These are phyloP conservation scores for Debaryomyces prosopidis DNA, from an alignment of 805 yeast genomes.

Conservation along the genomic window DNA sequence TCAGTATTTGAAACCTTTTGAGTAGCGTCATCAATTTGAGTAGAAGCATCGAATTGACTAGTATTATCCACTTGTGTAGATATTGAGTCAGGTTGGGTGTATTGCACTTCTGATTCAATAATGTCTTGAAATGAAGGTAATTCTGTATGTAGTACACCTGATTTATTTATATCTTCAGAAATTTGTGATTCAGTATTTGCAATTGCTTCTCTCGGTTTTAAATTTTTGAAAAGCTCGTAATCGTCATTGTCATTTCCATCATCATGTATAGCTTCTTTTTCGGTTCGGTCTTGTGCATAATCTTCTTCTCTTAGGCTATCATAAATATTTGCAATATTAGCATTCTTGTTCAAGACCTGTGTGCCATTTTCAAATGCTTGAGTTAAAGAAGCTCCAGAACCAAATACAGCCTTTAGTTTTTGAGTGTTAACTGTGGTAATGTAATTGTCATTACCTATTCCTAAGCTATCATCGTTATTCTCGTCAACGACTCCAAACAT, in stretches of 20 bases:
- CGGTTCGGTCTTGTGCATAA: not conserved
- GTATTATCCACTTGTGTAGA: constrained; percentile 21
- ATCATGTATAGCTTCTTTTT: not conserved
- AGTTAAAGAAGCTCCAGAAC: constrained; percentile 2
- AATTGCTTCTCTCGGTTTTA: constrained; percentile 21
- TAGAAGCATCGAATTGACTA: constrained; percentile 24
- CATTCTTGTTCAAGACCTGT: not conserved
- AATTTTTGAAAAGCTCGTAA: constrained; percentile 26
- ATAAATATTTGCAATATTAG: not conserved
- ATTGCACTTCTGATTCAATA: constrained; percentile 1
- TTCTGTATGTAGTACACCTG: constrained; percentile 10
- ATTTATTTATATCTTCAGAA: constrained; percentile 2
- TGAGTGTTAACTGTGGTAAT: constrained; percentile 15
- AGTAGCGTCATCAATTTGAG: not conserved
- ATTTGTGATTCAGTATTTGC: constrained; percentile 7
- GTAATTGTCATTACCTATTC: constrained; percentile 8
- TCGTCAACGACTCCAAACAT: constrained; percentile 25
- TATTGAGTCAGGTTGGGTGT: constrained; percentile 13
- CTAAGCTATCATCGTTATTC: constrained; percentile 9
- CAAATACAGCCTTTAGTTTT: constrained; percentile 4
- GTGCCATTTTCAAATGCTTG: constrained; percentile 6
- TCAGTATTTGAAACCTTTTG: too few relatives aligned
- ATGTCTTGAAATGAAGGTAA: constrained; percentile 25
- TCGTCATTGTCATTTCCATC: constrained; percentile 1
- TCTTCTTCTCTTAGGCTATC: not conserved